phyloP scores from a whole-genome alignment of 116 monocot species.

The Cymodocea nodosa region DNA sequence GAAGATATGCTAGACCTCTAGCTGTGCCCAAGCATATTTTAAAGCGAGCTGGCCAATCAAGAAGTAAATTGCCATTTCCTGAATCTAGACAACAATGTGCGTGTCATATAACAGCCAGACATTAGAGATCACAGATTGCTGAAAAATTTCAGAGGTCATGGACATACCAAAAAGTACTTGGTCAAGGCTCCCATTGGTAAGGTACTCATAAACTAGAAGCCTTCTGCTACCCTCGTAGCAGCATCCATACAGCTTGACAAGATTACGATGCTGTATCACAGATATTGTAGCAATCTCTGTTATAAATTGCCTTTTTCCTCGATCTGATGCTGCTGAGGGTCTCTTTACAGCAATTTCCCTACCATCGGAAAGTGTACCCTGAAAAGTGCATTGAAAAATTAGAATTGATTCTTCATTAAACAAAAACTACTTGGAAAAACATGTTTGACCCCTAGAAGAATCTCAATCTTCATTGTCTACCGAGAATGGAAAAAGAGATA shows the following conservation, averaged over 20 bases:
- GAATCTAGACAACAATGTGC: neutral
- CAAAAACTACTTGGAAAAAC: neutral
- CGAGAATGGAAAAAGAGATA: too few relatives aligned
- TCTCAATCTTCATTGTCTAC: too few relatives aligned
- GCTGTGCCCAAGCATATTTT: constrained; percentile 58
- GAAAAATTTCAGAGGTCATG: neutral
- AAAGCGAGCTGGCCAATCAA: constrained; percentile 51
- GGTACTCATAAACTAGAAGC: constrained; percentile 63
- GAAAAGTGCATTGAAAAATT: neutral
- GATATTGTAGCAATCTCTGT: constrained; percentile 69
- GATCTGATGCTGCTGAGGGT: constrained; percentile 39
- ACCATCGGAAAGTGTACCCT: constrained; percentile 55
- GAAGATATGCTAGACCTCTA: constrained; percentile 64
- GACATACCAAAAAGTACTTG: constrained; percentile 47
- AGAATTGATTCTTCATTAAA: neutral
- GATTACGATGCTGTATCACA: constrained; percentile 56
- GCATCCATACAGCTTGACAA: constrained; percentile 65
- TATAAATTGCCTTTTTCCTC: constrained; percentile 56
- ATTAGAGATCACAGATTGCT: neutral
- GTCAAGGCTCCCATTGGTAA: constrained; percentile 63
- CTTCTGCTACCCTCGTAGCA: constrained; percentile 52
- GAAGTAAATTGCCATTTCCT: constrained; percentile 23
- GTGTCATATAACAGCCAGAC: neutral
- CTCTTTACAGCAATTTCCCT: constrained; percentile 50
- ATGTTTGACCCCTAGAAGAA: neutral